Evolutionary conservation across 192 early-diverging fungal genomes (phyloP).

Genomic region (Backusella tarrabulga): DNA sequence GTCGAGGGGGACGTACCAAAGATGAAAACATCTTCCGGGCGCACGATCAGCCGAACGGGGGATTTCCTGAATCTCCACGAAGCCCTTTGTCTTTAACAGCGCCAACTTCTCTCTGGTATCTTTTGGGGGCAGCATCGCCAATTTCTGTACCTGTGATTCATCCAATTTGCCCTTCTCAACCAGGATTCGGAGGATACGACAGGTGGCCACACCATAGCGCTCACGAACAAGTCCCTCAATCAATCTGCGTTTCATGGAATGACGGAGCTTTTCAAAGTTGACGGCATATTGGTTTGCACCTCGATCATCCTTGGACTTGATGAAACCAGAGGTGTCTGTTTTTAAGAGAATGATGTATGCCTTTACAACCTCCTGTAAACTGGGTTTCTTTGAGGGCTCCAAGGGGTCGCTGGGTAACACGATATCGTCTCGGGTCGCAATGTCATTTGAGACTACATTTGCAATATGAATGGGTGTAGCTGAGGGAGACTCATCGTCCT

Average conservation of each 20-base stretch:
- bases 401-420: constrained; percentile 20
- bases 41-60: constrained; percentile 70
- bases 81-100: constrained; percentile 46
- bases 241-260: constrained; percentile 51
- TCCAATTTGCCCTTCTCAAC: constrained; percentile 74
- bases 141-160: constrained; percentile 64
- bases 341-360: constrained; percentile 62
- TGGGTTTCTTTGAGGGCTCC: neutral
- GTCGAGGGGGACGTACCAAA: constrained; percentile 63
- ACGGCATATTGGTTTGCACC: constrained; percentile 60
- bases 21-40: constrained; percentile 70
- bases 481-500: constrained; percentile 46
- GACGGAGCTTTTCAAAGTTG: constrained; percentile 54
- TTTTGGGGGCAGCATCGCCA: constrained; percentile 66
- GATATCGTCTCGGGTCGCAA: constrained; percentile 21
- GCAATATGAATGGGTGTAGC: constrained; percentile 51
- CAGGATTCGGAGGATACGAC: constrained; percentile 65
- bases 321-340: constrained; percentile 49
- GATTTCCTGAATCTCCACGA: constrained; percentile 56
- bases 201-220: constrained; percentile 57
- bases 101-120: constrained; percentile 63
- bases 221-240: constrained; percentile 58
- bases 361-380: constrained; percentile 43
- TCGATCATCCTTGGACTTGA: constrained; percentile 56
- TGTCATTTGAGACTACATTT: constrained; percentile 40